Conservation (phyloP, 257 asterid species). For the Solanum ossicruentum region DNA sequence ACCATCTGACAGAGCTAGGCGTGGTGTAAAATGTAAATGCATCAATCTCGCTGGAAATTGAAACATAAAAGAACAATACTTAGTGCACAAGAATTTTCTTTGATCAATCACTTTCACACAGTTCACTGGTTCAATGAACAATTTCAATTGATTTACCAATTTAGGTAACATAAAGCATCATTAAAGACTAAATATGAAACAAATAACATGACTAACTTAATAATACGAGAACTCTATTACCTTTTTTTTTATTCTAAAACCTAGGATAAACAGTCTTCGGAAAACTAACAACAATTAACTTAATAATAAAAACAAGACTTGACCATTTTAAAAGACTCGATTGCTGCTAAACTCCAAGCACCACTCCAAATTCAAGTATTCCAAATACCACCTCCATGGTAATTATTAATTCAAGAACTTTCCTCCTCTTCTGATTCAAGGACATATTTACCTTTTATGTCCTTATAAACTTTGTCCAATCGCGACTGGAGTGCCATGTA, state of each 20-base stretch:
- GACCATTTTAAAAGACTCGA: neutral
- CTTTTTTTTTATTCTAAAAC: neutral
- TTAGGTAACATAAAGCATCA: neutral
- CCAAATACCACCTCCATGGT: neutral
- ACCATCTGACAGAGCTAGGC: neutral
- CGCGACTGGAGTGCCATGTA: neutral
- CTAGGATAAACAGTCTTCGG: neutral
- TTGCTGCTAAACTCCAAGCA: neutral
- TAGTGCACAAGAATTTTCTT: neutral
- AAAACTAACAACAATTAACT: neutral
- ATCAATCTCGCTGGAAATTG: neutral
- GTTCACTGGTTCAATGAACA: neutral
- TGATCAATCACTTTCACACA: neutral
- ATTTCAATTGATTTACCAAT: neutral
- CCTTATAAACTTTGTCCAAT: neutral
- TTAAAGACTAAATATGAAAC: neutral
- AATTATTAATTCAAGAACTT: neutral
- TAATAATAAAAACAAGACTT: neutral
- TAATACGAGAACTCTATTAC: neutral
- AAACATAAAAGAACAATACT: neutral
- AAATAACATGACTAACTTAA: neutral
- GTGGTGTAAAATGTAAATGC: neutral
- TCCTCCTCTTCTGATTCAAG: neutral
- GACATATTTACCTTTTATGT: neutral
- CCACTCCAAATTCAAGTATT: neutral